Evolutionary conservation across 1,139 yeast genomes (phyloP), one percentile per base, ranked within the genome.

Genomic region (Lizanozyma gosingica): DNA sequence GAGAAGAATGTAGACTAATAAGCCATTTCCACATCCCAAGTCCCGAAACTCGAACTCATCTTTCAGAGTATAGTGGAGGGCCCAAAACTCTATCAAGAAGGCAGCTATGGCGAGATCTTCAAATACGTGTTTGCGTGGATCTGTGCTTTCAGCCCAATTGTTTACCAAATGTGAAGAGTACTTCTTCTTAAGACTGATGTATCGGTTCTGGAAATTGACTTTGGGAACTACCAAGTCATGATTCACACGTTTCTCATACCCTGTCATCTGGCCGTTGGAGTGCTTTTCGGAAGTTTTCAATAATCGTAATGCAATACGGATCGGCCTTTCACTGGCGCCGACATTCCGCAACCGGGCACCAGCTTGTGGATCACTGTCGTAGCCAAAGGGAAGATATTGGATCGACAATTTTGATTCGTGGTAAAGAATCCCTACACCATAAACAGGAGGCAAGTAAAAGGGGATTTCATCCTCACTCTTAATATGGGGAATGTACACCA

Each of bases 41-140:
- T 92, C 98, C 45, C 94, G 73, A 55, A 90, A 90, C 48, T 82
- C 80, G 55, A 86, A 78, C 14, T 64, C 64, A 2, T 62, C 54
- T 32, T 67, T 65, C 33, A 62, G 55, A n/a, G 56, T 58, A 48
- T 81, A 84, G 43, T 76, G 75, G 37, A 71, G 65, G 4, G 63
- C 64, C 97, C 97, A 90, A 34, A 86, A 70, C 57, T 86, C 95
- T n/a, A 90, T 83, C 44, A 92, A 66, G 52, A 90, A 92, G 0
- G 97, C 95, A 0, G 97, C 97, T 49, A 92, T 90, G 2, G 96
- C 95, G 42, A 92, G 73, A 56, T 92, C 98, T 64, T 92, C 98
- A 63, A 90, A 92, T 0, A 90, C 97, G 61, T 92, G 98, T 57
- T 92, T 92, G 51, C 81, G 76, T 1, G 97, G 97, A 59, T 92